Percentiles rank a stretch among this genome's conserved stretches.
phyloP scores from a whole-genome alignment of 1,284 basidiomycete species.

The Tetrapyrgos nigripes region DNA sequence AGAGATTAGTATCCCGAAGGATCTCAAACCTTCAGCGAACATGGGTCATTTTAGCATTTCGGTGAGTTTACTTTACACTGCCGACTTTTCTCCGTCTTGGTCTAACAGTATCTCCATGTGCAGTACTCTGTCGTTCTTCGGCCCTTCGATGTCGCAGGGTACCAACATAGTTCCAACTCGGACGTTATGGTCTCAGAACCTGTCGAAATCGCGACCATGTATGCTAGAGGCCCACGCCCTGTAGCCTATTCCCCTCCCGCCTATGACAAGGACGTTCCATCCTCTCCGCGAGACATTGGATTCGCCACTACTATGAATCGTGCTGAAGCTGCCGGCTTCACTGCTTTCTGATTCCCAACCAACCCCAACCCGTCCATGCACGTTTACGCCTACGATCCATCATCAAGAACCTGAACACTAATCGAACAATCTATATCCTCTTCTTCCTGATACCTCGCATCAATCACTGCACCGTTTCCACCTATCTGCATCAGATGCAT shows the following conservation, averaged over 20 bases:
- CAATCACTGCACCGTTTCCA: neutral
- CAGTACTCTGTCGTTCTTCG: slow-evolving; percentile 51
- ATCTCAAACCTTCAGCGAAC: neutral
- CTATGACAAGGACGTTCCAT: slow-evolving; percentile 33
- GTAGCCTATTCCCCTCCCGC: slow-evolving; percentile 48
- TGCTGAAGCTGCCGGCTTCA: neutral
- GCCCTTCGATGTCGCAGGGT: slow-evolving; percentile 46
- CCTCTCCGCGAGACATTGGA: slow-evolving; percentile 20
- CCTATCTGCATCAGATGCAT: neutral
- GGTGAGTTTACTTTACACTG: neutral
- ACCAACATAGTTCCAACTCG: slow-evolving; percentile 34
- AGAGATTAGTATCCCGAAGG: neutral
- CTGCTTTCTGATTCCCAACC: neutral
- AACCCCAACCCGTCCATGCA: neutral
- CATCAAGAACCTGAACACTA: neutral
- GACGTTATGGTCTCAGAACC: slow-evolving; percentile 45
- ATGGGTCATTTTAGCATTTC: neutral
- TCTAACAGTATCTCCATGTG: neutral
- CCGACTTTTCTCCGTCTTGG: neutral
- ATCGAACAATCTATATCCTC: neutral
- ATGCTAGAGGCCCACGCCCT: slow-evolving; percentile 47
- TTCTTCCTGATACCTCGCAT: neutral
- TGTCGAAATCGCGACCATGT: slow-evolving; percentile 52
- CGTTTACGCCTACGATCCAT: no score
- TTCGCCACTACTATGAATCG: neutral